Conservation (phyloP, 352 stramenopile genomes). For the Phytophthora agathidicida region DNA sequence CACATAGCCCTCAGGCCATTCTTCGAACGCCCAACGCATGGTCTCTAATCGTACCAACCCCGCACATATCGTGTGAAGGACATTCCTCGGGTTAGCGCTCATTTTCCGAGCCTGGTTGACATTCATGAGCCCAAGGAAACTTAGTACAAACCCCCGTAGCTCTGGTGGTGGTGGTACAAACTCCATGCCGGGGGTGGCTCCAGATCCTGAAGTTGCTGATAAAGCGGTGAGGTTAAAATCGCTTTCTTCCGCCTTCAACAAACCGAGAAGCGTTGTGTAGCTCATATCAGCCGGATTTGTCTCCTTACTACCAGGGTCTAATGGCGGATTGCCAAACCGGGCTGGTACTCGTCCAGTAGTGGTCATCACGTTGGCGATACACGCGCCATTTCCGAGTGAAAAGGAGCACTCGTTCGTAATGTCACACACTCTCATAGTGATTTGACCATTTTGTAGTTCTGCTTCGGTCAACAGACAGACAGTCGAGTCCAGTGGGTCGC, state of each 20-base stretch:
- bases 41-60: constrained; percentile 63
- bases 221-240: constrained; percentile 28
- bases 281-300: constrained; percentile 12
- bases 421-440: constrained; percentile 58
- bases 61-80: constrained; percentile 55
- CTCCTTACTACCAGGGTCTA: constrained; percentile 36
- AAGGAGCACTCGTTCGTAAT: constrained; percentile 44
- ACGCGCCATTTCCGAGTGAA: constrained; percentile 60
- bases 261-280: constrained; percentile 26
- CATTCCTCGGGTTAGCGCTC: constrained; percentile 39
- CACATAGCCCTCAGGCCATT: constrained; percentile 61
- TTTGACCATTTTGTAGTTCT: neutral
- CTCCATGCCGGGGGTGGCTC: constrained; percentile 2
- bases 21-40: constrained; percentile 60
- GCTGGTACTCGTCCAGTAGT: constrained; percentile 15
- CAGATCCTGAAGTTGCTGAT: neutral
- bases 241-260: constrained; percentile 30
- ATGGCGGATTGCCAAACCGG: constrained; percentile 40
- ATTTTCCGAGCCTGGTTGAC: constrained; percentile 51
- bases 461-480: constrained; percentile 35
- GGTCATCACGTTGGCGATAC: constrained; percentile 29
- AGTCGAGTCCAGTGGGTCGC: constrained; percentile 34
- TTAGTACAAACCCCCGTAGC: constrained; percentile 62
- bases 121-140: constrained; percentile 71
- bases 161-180: constrained; percentile 49